Base-by-base conservation (phyloP, 2,329 filamentous ascomycete species). In the Periglandula ipomoeae region DNA sequence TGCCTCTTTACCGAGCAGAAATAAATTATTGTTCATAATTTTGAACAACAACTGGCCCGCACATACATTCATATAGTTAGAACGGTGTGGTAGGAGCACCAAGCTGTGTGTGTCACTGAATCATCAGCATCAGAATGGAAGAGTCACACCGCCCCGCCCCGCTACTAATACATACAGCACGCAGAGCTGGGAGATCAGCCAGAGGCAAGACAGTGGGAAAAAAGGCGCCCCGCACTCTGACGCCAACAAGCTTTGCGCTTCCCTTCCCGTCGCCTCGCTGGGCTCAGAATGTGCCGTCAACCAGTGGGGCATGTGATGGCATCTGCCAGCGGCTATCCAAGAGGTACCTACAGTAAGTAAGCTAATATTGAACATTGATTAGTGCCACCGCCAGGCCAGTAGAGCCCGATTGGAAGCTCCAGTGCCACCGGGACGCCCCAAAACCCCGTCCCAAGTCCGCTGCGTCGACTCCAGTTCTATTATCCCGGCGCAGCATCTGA, bases 81-180 rank as follows among this genome's bases (percentile, higher is more conserved):
- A 30, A 30, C 27, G 13, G 27, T 11, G 26, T 27, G 11, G 10
- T 8, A 11, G 30, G 10, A 32, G 30, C 30, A n/a, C n/a, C n/a
- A n/a, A 15, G 30, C 11, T 32, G 30, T 30, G 13, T 30, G 6
- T 30, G 27, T 32, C 30, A 32, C 30, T 32, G 6, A 15, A 15
- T 10, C 30, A 15, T 32, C 30, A 32, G 10, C 24, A 42, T n/a
- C 4, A 10, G 15, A 39, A 13, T 47, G 10, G 38, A 42, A 30
- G 46, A 44, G 40, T 48, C 46, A 48, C 40, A 44, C 46, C 40
- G 46, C 38, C 26, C 23, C 17, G 35, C 35, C 19, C 19, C 37
- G 19, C 35, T 10, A 32, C 30, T n/a, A n/a, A n/a, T n/a, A n/a
- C n/a, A n/a, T n/a, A n/a, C n/a, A n/a, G n/a, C n/a, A n/a, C n/a